A percentile compares a stretch with the other conserved stretches of the same genome.
phyloP scores from a whole-genome alignment of 495 filamentous ascomycete genomes.

The Pyrenopolyporus hunteri region DNA sequence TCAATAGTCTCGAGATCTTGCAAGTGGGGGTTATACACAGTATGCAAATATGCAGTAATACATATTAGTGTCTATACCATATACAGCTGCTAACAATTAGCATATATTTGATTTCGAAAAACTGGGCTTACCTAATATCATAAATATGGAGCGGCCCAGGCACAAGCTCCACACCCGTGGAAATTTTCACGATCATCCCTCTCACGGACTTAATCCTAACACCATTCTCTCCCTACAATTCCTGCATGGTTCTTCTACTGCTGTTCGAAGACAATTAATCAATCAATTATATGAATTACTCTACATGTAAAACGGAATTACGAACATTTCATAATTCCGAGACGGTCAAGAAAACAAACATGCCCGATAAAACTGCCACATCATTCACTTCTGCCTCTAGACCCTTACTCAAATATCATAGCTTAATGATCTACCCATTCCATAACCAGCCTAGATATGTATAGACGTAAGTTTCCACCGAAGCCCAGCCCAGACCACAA shows the following conservation, averaged over 20 bases:
- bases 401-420: too few relatives aligned
- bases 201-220: neutral
- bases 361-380: too few relatives aligned
- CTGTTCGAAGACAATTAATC: neutral
- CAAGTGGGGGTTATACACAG: neutral
- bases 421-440: too few relatives aligned
- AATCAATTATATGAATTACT: neutral
- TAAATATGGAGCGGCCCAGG: too few relatives aligned
- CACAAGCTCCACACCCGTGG: neutral
- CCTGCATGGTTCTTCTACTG: neutral
- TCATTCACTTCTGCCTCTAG: too few relatives aligned
- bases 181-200: neutral
- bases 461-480: neutral
- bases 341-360: too few relatives aligned
- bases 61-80: too few relatives aligned
- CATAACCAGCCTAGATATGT: neutral
- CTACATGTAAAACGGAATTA: too few relatives aligned
- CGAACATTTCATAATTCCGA: too few relatives aligned
- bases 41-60: neutral
- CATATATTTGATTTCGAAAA: too few relatives aligned
- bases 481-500: conserved; percentile 7
- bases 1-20: neutral
- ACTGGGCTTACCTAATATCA: too few relatives aligned
- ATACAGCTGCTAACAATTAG: neutral
- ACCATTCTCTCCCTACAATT: neutral